A percentile compares a stretch with the other conserved stretches of the same genome.
phyloP scores from a whole-genome alignment of 768 basidiomycete species.

The Mycena albidolilacea region DNA sequence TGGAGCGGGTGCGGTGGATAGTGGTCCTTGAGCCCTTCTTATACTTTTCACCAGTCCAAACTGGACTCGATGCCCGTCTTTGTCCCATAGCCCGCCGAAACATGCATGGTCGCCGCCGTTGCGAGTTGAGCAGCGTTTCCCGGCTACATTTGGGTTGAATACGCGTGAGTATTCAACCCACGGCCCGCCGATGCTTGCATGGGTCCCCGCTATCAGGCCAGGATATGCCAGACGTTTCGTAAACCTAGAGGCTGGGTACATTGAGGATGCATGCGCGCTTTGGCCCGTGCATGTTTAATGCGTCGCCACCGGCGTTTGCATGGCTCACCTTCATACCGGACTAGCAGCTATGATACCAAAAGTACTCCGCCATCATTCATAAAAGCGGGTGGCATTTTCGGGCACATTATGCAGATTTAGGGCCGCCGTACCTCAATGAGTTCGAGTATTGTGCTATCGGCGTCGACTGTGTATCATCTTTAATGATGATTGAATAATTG shows the following conservation, averaged over 20 bases:
- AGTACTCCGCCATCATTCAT: neutral
- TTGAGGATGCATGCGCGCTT: slow-evolving; percentile 1
- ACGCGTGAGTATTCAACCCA: neutral
- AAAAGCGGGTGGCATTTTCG: too few species aligned
- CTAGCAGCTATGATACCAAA: neutral
- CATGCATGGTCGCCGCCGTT: neutral
- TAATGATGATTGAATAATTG: too few species aligned
- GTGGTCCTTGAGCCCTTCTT: neutral
- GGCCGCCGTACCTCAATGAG: too few species aligned
- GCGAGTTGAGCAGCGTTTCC: neutral
- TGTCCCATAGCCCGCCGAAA: neutral
- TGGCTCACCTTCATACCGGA: too few species aligned
- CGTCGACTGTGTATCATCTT: too few species aligned
- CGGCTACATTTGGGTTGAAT: neutral
- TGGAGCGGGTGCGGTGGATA: neutral
- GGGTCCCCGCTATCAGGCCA: neutral
- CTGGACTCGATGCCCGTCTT: neutral
- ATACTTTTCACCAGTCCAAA: slow-evolving; percentile 4
- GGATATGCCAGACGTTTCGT: neutral
- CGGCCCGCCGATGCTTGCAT: neutral
- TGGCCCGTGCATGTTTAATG: neutral
- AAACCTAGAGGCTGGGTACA: neutral
- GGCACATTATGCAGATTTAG: too few species aligned
- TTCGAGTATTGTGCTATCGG: too few species aligned
- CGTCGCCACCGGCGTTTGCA: neutral